phyloP scores from a whole-genome alignment of 2,329 filamentous ascomycete genomes.

The Aspergillus brasiliensis region DNA sequence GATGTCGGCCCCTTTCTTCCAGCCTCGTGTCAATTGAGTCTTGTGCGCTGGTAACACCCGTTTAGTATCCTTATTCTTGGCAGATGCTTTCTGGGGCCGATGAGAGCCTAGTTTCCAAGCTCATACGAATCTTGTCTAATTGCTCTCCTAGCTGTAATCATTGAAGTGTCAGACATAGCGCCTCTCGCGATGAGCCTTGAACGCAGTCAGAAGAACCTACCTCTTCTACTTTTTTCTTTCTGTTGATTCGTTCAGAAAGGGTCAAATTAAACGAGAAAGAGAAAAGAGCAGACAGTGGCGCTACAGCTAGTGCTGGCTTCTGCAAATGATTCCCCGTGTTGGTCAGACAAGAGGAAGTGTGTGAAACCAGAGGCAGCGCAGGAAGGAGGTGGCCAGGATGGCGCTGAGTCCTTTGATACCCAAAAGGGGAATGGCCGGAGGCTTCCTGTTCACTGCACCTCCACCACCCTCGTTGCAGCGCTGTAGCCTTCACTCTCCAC shows the following conservation, averaged over 20 bases:
- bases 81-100: neutral
- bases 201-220: neutral
- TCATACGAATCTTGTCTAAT: neutral
- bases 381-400: neutral
- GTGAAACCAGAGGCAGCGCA: neutral
- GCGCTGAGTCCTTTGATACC: conserved; percentile 28
- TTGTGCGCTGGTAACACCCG: neutral
- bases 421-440: conserved; percentile 20
- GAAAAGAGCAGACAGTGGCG: neutral
- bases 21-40: neutral
- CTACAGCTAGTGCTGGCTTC: neutral
- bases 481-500: neutral
- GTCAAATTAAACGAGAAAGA: neutral
- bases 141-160: neutral
- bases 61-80: neutral
- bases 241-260: neutral
- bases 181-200: neutral
- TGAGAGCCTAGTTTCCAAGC: neutral
- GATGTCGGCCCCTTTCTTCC: neutral
- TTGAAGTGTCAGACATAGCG: neutral
- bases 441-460: neutral
- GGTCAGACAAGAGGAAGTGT: neutral
- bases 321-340: neutral
- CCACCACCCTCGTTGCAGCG: neutral
- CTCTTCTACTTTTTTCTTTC: no score